Percentiles rank a stretch among this genome's conserved stretches.
Conservation (phyloP, 176 grass and related monocot species). For the Panicum miliaceum region DNA sequence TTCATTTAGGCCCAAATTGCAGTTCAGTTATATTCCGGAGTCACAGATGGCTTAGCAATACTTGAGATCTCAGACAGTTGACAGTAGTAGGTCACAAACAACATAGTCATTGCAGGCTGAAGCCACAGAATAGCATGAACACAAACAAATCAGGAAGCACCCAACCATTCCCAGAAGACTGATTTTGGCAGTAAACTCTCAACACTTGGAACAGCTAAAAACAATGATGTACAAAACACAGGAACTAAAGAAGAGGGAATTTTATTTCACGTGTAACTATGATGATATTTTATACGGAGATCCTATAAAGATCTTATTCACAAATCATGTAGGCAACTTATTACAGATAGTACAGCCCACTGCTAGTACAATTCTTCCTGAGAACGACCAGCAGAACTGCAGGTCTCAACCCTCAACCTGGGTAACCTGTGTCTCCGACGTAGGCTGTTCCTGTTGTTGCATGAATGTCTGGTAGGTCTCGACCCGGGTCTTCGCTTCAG, state of each 20-base stretch:
- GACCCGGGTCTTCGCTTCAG: conserved; percentile 66
- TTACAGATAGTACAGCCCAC: conserved; percentile 27
- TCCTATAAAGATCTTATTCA: conserved; percentile 44
- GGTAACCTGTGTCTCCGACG: conserved; percentile 50
- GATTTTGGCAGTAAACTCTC: neutral
- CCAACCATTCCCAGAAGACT: neutral
- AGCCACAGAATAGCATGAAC: neutral
- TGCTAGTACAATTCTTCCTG: conserved; percentile 9
- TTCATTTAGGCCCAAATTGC: neutral
- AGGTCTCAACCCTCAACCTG: conserved; percentile 43
- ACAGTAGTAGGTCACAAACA: neutral
- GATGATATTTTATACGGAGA: neutral
- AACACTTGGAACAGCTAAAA: neutral
- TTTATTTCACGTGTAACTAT: neutral
- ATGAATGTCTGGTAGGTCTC: conserved; percentile 76
- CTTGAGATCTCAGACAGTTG: neutral
- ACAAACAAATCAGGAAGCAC: neutral
- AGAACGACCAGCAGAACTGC: conserved; percentile 21
- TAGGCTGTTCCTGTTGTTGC: conserved; percentile 61
- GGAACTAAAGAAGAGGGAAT: neutral
- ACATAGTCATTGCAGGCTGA: neutral
- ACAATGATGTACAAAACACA: neutral
- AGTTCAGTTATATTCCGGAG: neutral
- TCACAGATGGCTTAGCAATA: neutral
- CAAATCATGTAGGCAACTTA: neutral